These are phyloP conservation scores for Rhododendron ovatum DNA, from an alignment of 148 eudicot genomes.

Conservation along the genomic window DNA sequence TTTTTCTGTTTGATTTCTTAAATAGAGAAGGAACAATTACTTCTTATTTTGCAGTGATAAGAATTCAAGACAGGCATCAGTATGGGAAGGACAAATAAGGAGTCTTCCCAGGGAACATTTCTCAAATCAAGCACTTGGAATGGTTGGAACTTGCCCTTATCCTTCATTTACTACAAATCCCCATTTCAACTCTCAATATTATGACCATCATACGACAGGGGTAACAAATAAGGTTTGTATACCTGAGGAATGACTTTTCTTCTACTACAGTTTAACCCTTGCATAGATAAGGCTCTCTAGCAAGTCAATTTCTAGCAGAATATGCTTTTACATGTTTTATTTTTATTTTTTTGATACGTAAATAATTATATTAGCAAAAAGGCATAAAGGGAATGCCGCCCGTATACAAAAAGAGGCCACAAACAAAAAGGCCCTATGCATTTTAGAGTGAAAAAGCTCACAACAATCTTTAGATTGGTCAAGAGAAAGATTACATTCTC, in stretches of 20 bases:
- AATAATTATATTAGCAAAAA: too few relatives aligned
- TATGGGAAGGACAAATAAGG: constrained; percentile 10
- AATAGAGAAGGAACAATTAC: neutral
- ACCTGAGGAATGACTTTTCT: neutral
- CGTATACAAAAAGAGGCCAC: too few relatives aligned
- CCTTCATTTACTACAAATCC: constrained; percentile 15
- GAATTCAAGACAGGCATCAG: constrained; percentile 12
- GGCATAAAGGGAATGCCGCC: too few relatives aligned
- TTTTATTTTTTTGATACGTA: too few relatives aligned
- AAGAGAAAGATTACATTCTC: too few relatives aligned
- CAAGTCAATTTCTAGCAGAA: neutral
- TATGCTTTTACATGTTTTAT: neutral
- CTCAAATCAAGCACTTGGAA: constrained; percentile 15
- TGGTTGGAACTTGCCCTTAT: constrained; percentile 11
- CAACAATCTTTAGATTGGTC: too few relatives aligned
- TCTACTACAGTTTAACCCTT: neutral
- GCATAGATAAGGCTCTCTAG: neutral
- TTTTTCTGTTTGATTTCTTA: neutral
- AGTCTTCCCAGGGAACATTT: constrained; percentile 11
- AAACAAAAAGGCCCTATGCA: too few relatives aligned
- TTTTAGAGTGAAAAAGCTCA: too few relatives aligned
- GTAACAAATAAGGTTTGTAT: constrained; percentile 19
- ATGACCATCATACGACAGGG: constrained; percentile 15
- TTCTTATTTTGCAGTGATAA: constrained; percentile 29
- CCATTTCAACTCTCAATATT: constrained; percentile 24